Base-by-base conservation (phyloP, 2,329 filamentous ascomycete species). In the Apiospora arundinis region DNA sequence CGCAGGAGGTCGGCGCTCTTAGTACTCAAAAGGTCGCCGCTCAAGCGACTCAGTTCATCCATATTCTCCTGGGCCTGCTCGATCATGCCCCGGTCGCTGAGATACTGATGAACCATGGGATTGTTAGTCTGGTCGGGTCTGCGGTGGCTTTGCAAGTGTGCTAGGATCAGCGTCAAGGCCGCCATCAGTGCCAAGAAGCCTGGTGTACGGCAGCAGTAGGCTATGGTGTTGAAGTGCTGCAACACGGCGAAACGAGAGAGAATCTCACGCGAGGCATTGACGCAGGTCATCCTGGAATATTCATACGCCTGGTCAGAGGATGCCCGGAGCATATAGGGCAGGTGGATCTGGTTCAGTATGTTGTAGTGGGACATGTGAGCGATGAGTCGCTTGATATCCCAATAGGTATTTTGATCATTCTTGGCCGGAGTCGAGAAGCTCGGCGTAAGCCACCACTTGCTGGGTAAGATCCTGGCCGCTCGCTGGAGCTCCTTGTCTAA, bases 231-330 rank as follows among this genome's bases (percentile, higher is more conserved):
- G 28, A 74, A 77, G 68, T 67, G 73, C 44, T 79, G 79, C 48
- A 83, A 81, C 7, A 74, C 70, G 23, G 83, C 71, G 71, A 81
- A 85, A 6, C 81, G 79, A 1, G 76, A 71, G 6, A 86, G 75
- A 32, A 84, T 76, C 68, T 84, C 83, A 0, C 84, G 83, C 65
- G 81, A 83, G 37, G 82, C 82, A 40, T 77, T 81, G 0, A 83
- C 73, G 37, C 80, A 79, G 0, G 81, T 82, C n/a, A 81, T 78
- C 63, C 76, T 80, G 74, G 79, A 82, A 74, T 81, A 80, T 7
- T 80, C 77, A 45, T 80, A 79, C 23, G 73, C 74, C 8, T 69
- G 70, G 40, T 78, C 77, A 16, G 71, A 63, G 4, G 76, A 74
- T 7, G 78, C 70, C 2, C 76, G 75, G 3, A 85, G 76, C 69